Evolutionary conservation across 169 alveolate species (phyloP), one percentile per base, ranked within the genome.

Genomic region (Plasmodium adleri): DNA sequence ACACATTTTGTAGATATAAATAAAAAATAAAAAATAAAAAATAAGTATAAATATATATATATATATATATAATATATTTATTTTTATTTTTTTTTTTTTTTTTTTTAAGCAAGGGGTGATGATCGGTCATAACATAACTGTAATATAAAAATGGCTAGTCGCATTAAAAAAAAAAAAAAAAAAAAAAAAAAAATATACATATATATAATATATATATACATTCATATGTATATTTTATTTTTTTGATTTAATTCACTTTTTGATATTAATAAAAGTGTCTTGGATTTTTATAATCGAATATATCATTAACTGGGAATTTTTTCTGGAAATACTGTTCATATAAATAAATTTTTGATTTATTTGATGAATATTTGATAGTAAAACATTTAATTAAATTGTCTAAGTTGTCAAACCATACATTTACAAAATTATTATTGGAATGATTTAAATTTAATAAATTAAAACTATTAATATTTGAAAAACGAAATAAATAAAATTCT

Each of bases 331-430:
- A 80, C 9, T 67, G 26, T 80, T 80, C 83, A 72, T 80, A 80
- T 43, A 67, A 80, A 67, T 66, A 71, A 7, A 80, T 80, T 56
- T 80, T 80, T n/a, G 90, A 80, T 62, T 80, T 80, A 62, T 56
- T 80, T 52, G 90, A 80, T 0, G 90, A 66, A 26, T 67, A 80
- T 49, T 80, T 80, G 43, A 80, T 80, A 52, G 66, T 43, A 80
- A 80, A 62, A 26, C 90, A 80, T 71, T 80, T 80, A 67, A 80
- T 80, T 67, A 80, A 68, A 54, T 80, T 80, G 80, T 80, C 90
- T 50, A 80, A 15, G 24, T 67, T 54, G 9, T 80, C 90, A 52
- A 80, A 80, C 90, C 90, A 80, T 3, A 80, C 90, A 22, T 67
- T 80, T 24, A 71, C 83, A 56, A 47, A 67, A 56, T 80, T 80